Base-by-base conservation (phyloP, 2,329 filamentous ascomycete species). In the Aotearoamyces nothofagi region DNA sequence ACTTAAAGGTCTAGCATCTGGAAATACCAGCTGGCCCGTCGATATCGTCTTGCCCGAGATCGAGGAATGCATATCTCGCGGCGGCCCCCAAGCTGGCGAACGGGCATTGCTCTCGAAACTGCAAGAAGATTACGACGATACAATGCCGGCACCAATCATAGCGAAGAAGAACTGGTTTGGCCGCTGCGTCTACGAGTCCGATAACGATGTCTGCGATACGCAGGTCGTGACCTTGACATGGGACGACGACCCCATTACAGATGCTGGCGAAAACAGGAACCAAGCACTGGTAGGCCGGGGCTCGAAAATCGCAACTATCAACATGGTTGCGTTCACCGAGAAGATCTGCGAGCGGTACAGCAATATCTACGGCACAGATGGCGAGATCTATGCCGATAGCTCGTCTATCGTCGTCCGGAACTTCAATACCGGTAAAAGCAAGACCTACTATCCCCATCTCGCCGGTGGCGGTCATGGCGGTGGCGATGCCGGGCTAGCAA, bases 171-270 rank as follows among this genome's bases (percentile, higher is more conserved):
- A 76, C 39, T 78, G 84, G 83, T 96, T 84, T 46, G 90, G 90
- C 0, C 72, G 87, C n/a, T 98, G 90, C 47, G 90, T 96, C 2
- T 96, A 76, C 55, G 90, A 94, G 49, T 63, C 76, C 4, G 84
- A 92, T 54, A 98, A 96, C 54, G 75, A 92, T 45, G 90, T 96
- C 23, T 82, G 76, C 44, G 90, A 98, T 50, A 83, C 96, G 45
- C 87, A 96, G 51, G 67, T 78, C 15, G 90, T 96, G 12, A 87
- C 79, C 0, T 70, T 96, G 29, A 72, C 68, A 4, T 96, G 87
- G 84, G 78, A 84, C 9, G 81, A 92, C 24, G 74, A 80, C 34
- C 56, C 57, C 1, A 39, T 60, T 2, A 45, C 52, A 9, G 14
- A 25, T 9, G 10, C 30, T n/a, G 28, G 31, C 8, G 24, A 31